These are phyloP conservation scores for Jackrogersella minutella DNA, from an alignment of 495 filamentous ascomycete genomes.

Conservation along the genomic window DNA sequence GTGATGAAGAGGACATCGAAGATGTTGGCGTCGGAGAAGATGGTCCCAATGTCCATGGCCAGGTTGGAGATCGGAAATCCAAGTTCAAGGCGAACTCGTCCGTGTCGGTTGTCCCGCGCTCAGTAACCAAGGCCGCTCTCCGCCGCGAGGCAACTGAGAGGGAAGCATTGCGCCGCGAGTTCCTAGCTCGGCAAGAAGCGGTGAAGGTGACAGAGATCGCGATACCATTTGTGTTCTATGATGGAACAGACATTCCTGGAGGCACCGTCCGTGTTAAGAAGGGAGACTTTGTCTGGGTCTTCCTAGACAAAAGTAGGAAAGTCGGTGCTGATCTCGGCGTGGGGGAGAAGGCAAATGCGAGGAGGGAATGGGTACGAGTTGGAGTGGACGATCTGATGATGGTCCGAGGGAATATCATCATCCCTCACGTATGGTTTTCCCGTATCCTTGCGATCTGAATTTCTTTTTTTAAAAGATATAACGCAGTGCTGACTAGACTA, in stretches of 20 bases:
- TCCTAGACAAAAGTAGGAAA: constrained; percentile 88
- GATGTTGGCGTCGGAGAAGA: background rate
- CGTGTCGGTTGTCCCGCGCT: constrained; percentile 74
- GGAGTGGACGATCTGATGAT: constrained; percentile 97
- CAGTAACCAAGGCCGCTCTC: constrained; percentile 85
- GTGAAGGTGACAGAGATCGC: constrained; percentile 90
- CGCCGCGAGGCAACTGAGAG: constrained; percentile 81
- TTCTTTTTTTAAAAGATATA: background rate
- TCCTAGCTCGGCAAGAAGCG: constrained; percentile 80
- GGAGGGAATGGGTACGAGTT: constrained; percentile 89
- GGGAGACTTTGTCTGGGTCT: constrained; percentile 89
- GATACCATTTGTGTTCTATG: constrained; percentile 97
- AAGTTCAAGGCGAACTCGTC: constrained; percentile 68
- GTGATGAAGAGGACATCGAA: constrained; percentile 44
- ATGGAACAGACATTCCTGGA: constrained; percentile 93
- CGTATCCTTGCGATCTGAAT: background rate
- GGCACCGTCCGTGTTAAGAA: constrained; percentile 87
- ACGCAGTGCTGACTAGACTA: constrained; percentile 29
- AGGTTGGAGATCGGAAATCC: constrained; percentile 64
- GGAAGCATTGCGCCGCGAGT: constrained; percentile 85
- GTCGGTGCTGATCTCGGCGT: constrained; percentile 85
- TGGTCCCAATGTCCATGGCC: constrained; percentile 70
- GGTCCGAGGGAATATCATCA: constrained; percentile 89
- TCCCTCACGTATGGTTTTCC: constrained; percentile 82
- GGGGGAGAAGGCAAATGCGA: constrained; percentile 67